phyloP scores from a whole-genome alignment of 257 asterid genomes.

The Nyctanthes arbortristis region DNA sequence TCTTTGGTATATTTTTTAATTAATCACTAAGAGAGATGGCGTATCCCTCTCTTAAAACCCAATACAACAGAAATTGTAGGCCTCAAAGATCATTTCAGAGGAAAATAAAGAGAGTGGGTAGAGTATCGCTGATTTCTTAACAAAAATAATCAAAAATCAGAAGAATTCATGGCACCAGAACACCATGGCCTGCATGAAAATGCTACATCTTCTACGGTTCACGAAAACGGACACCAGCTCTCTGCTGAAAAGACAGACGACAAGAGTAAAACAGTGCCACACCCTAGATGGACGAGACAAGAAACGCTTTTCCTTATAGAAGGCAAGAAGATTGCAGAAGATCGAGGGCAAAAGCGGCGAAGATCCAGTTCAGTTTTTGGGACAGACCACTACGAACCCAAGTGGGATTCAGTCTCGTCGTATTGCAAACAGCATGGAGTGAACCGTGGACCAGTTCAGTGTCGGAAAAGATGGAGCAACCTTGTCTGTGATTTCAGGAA shows the following conservation, averaged over 20 bases:
- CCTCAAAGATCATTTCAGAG: neutral
- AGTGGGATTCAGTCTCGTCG: constrained; percentile 69
- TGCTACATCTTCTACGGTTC: constrained; percentile 12
- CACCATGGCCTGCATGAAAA: constrained; percentile 28
- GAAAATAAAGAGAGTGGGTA: neutral
- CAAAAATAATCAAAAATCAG: constrained; percentile 12
- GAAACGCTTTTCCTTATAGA: constrained; percentile 71
- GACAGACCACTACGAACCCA: constrained; percentile 49
- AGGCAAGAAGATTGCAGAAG: constrained; percentile 66
- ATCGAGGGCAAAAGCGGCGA: constrained; percentile 47
- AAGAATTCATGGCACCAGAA: constrained; percentile 34
- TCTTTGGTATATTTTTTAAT: constrained; percentile 32
- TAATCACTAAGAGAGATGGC: constrained; percentile 27
- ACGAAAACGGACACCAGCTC: constrained; percentile 22
- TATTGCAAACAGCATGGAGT: constrained; percentile 64
- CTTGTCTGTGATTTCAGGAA: constrained; percentile 78
- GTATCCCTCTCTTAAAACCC: neutral
- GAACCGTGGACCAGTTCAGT: constrained; percentile 68
- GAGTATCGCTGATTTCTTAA: constrained; percentile 5
- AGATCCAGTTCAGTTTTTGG: constrained; percentile 36
- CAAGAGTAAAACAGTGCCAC: constrained; percentile 46
- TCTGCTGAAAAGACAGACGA: constrained; percentile 35
- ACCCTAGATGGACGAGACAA: constrained; percentile 75
- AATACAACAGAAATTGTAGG: neutral
- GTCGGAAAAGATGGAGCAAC: constrained; percentile 86